Evolutionary conservation across 2,329 filamentous ascomycete genomes (phyloP).

Genomic region (Didymosphaeria variabile): DNA sequence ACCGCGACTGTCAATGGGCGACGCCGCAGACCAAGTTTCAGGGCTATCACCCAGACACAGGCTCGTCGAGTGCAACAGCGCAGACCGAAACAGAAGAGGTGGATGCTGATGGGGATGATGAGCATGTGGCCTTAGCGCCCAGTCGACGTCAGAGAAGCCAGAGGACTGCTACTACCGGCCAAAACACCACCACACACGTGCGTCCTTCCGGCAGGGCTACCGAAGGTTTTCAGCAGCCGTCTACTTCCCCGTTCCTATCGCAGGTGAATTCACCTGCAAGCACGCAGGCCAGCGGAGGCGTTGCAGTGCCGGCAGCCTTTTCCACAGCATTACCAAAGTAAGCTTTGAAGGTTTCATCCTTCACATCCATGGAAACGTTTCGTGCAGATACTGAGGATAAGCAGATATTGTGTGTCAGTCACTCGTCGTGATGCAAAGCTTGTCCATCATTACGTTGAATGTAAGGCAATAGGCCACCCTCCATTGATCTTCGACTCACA

Average conservation of each 20-base stretch:
- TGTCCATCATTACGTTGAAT: conserved; percentile 41
- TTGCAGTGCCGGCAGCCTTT: conserved; percentile 6
- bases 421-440: conserved; percentile 36
- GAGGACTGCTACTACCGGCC: neutral
- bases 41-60: conserved; percentile 33
- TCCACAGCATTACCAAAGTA: conserved; percentile 14
- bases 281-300: conserved; percentile 1
- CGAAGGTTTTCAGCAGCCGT: conserved; percentile 23
- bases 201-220: conserved; percentile 13
- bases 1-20: conserved; percentile 43
- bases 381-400: neutral
- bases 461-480: neutral
- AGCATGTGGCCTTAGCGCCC: conserved; percentile 2
- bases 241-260: conserved; percentile 22
- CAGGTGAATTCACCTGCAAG: conserved; percentile 2
- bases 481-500: neutral
- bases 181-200: neutral
- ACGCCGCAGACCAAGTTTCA: conserved; percentile 38
- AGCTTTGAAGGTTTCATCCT: conserved; percentile 5
- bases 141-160: conserved; percentile 15
- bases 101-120: conserved; percentile 23
- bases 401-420: conserved; percentile 18
- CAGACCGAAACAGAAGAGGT: conserved; percentile 21
- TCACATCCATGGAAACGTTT: neutral
- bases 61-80: conserved; percentile 26